Base-by-base conservation (phyloP, 176 grass and related monocot genomes). In the Echinochloa phyllopogon region DNA sequence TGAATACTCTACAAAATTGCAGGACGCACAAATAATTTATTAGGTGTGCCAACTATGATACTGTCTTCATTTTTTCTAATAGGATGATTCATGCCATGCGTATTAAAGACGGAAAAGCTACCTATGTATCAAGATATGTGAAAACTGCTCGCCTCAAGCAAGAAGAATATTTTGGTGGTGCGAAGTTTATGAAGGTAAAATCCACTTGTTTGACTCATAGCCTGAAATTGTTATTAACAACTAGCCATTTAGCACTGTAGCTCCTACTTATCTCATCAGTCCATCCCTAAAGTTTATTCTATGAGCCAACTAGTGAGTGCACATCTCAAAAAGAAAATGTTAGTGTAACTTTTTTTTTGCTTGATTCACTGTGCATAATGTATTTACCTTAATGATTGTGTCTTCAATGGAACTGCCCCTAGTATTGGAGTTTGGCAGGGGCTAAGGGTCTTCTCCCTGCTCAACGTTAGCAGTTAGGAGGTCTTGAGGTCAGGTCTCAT, bases 31-130 rank as follows among this genome's bases (percentile, higher is more conserved):
- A 33, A 20, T 20, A 55, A 56, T n/a, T 14, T 6, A 51, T 65
- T 39, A 17, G 29, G 56, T 79, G 16, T 39, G 29, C 24, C 39
- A 79, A 86, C 12, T 38, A 7, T 39, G 25, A 78, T 85, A 38
- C 11, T 4, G 36, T 56, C n/a, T 81, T 79, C 44, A 25, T 83
- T 45, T 38, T 39, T 74, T 78, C 40, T 48, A 62, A 74, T 79
- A 98, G 95, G 88, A 98, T 98, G 95, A 95, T 98, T 80, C 95
- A 98, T 77, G 95, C 89, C 24, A 94, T 93, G 91, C 90, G 79
- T 24, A 95, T 95, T 78, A 98, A 98, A 84, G 96, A 94, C 80
- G 96, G 96, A 80, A 98, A 94, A 84, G 96, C 93, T 67, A 92
- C 96, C 21, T 98, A 98, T 85, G 87, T 95, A 67, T 98, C 96